A percentile compares a stretch with the other conserved stretches of the same genome.
Evolutionary conservation across 2,329 filamentous ascomycete genomes (phyloP).

Genomic region (Cladosporium sp.): DNA sequence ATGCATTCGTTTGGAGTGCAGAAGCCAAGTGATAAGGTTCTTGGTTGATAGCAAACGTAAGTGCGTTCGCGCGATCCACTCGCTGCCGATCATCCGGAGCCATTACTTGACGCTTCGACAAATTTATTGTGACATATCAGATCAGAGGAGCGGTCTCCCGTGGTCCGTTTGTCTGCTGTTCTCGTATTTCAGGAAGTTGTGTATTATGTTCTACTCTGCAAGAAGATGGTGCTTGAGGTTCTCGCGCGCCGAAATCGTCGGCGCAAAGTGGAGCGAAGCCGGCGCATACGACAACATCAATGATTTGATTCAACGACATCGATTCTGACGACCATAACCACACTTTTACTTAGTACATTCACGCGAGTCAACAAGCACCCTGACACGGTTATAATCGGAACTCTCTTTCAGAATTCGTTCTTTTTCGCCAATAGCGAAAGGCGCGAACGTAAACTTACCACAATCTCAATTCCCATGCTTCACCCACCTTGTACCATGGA

Average conservation of each 20-base stretch:
- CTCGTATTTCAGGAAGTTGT: background rate
- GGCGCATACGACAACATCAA: too few relatives aligned
- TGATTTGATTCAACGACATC: background rate
- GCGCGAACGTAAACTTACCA: background rate
- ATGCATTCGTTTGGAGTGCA: background rate
- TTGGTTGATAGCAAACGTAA: slow-evolving; percentile 14
- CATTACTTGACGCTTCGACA: slow-evolving; percentile 15
- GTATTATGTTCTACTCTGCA: background rate
- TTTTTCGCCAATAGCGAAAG: background rate
- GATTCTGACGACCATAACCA: background rate
- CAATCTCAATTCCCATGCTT: background rate
- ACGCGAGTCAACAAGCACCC: background rate
- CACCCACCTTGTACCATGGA: background rate
- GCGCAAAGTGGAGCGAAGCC: too few relatives aligned
- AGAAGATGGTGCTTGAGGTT: background rate
- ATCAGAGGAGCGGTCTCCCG: background rate
- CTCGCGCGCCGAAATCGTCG: background rate
- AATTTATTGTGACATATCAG: background rate
- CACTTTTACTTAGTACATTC: background rate
- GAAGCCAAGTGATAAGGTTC: slow-evolving; percentile 14
- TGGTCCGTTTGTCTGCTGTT: background rate
- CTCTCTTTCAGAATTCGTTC: background rate
- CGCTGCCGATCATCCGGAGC: background rate
- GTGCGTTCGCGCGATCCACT: background rate
- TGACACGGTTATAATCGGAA: background rate